Base-by-base conservation (phyloP, 257 asterid genomes). In the Catharanthus roseus region DNA sequence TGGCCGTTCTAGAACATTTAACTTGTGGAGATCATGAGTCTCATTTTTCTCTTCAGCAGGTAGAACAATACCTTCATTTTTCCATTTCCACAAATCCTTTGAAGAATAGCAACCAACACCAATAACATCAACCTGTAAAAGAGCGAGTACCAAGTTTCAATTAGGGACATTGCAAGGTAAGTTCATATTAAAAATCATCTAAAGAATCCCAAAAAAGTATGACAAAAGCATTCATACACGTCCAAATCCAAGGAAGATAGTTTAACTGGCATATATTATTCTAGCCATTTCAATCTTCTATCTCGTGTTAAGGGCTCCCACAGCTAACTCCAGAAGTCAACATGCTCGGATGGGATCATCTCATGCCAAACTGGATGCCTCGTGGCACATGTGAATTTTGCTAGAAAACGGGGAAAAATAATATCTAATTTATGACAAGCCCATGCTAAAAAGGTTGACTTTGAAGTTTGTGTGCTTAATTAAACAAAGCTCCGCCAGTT, bases 81-180 rank as follows among this genome's bases (percentile, higher is more conserved):
- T 86, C 99, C 99, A 95, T 39, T 85, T 80, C 98, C 98, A 92
- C 57, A 95, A 86, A 81, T 95, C 92, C 76, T 84, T 92, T 2
- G 99, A 95, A 45, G 99, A 95, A 74, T 95, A 95, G 77, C 99
- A 95, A 71, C 99, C 90, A 21, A 95, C 98, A 28, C 99, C 99
- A 23, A 90, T 92, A 13, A 92, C 86, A 77, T 95, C 99, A 72
- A 95, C 99, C 98, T 95, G 90, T 34, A 75, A 23, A 74, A 66
- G 65, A 63, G 38, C 75, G 39, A 68, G 23, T n/a, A 26, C 33
- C 11, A 19, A 67, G 34, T 45, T 23, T 72, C 24, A 3, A 44
- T 45, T 55, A 16, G 56, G 60, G 45, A 45, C 47, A 51, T 57
- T 9, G 24, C 62, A 36, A 61, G n/a, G 41, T 1, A 61, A 16